Evolutionary conservation across 345 rosid genomes (phyloP).

Genomic region (Citrus maxima): DNA sequence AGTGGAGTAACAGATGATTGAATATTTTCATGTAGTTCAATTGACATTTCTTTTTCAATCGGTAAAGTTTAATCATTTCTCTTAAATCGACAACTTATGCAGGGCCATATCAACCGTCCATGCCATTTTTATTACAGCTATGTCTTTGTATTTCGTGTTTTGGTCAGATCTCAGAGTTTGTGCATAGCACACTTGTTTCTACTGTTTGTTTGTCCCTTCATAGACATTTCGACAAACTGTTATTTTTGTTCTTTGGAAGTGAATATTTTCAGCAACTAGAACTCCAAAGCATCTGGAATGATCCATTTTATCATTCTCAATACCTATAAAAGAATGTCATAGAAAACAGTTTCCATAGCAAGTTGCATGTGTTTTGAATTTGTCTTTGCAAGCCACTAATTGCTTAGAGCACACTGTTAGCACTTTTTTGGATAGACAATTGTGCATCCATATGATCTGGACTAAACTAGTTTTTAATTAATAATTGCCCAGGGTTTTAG

Average conservation of each 20-base stretch:
- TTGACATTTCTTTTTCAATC: neutral
- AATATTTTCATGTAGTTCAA: neutral
- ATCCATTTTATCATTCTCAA: neutral
- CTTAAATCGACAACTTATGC: constrained; percentile 18
- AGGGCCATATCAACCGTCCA: constrained; percentile 66
- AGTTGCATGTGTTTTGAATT: too few species aligned
- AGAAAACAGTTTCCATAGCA: neutral
- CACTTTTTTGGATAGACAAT: neutral
- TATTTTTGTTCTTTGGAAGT: neutral
- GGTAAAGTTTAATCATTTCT: neutral
- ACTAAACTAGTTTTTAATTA: too few species aligned
- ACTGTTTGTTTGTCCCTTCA: neutral
- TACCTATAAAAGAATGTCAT: neutral
- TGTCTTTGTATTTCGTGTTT: constrained; percentile 59
- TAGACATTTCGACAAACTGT: neutral
- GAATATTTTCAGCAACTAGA: neutral
- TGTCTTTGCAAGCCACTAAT: too few species aligned
- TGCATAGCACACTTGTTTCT: neutral
- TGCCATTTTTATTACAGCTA: constrained; percentile 49
- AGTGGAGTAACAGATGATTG: constrained; percentile 65
- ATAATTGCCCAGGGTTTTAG: neutral
- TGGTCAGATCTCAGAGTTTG: constrained; percentile 41
- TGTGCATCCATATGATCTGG: too few species aligned
- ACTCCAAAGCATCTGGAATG: neutral
- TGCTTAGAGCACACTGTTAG: too few species aligned